Evolutionary conservation across 148 eudicot genomes (phyloP).

Genomic region (Fagopyrum homotropicum): DNA sequence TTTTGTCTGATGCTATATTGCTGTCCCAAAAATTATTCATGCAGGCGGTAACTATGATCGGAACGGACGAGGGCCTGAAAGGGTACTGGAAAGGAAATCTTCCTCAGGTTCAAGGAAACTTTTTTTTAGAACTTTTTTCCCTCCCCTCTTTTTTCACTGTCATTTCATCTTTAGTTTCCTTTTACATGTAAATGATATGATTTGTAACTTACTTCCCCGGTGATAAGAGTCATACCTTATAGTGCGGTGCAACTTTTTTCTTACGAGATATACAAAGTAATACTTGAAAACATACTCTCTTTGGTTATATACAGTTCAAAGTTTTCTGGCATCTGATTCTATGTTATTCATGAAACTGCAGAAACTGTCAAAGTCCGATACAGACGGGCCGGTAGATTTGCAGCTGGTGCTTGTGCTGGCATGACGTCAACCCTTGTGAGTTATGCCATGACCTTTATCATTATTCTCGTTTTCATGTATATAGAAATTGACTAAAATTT

Average conservation of each 20-base stretch:
- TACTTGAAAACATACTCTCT: conserved; percentile 14
- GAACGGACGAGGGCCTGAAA: conserved; percentile 77
- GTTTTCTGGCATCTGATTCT: neutral
- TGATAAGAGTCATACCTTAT: conserved; percentile 81
- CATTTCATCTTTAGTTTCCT: neutral
- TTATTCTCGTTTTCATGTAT: neutral
- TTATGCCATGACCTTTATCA: neutral
- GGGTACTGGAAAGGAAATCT: conserved; percentile 99
- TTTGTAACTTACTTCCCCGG: conserved; percentile 27
- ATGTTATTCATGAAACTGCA: conserved; percentile 21
- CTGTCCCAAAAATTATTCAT: neutral
- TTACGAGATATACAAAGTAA: conserved; percentile 85
- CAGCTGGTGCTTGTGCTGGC: conserved; percentile 87
- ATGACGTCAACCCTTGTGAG: conserved; percentile 88
- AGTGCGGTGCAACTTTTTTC: conserved; percentile 92
- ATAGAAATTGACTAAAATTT: neutral
- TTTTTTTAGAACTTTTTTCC: neutral
- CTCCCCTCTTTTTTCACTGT: conserved; percentile 2
- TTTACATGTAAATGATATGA: neutral
- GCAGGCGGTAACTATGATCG: conserved; percentile 65
- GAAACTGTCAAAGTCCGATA: too few relatives aligned
- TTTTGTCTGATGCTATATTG: neutral
- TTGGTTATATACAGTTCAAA: neutral
- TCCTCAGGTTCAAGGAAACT: conserved; percentile 66
- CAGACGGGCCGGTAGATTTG: too few relatives aligned